Evolutionary conservation across 2,329 filamentous ascomycete genomes (phyloP).

Genomic region (Sphaerulina populicola): DNA sequence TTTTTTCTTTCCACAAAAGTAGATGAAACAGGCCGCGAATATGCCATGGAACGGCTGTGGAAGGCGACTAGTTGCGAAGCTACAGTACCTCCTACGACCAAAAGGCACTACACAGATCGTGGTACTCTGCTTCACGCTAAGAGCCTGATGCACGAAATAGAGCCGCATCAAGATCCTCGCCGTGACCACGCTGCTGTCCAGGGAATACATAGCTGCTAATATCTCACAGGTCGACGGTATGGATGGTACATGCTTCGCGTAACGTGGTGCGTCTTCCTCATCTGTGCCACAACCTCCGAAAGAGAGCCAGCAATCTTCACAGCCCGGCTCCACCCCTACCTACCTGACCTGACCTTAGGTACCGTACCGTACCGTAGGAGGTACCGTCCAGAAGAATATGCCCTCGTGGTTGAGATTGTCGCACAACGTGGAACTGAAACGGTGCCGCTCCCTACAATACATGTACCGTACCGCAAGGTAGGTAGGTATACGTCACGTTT

Average conservation of each 20-base stretch:
- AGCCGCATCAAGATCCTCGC: constrained; percentile 3
- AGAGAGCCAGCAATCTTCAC: background rate
- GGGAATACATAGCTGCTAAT: background rate
- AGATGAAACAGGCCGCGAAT: too few relatives aligned
- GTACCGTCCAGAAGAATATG: too few relatives aligned
- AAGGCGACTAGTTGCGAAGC: too few relatives aligned
- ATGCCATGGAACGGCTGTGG: too few relatives aligned
- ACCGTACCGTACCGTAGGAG: too few relatives aligned
- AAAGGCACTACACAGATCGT: background rate
- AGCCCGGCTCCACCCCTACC: too few relatives aligned
- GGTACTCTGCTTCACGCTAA: background rate
- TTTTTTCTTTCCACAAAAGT: too few relatives aligned
- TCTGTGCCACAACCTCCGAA: constrained; percentile 1
- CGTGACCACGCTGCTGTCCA: background rate
- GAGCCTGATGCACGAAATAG: constrained; percentile 1
- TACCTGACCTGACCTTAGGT: too few relatives aligned
- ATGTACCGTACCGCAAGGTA: too few relatives aligned
- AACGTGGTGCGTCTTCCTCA: background rate
- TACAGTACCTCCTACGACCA: too few relatives aligned
- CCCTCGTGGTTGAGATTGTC: too few relatives aligned
- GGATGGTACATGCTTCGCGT: background rate
- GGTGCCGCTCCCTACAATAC: background rate
- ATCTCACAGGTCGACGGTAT: background rate
- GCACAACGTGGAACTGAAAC: too few relatives aligned
- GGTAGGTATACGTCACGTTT: constrained; percentile 2